Base-by-base conservation (phyloP, 2,329 filamentous ascomycete genomes). In the Aspergillus sclerotialis region DNA sequence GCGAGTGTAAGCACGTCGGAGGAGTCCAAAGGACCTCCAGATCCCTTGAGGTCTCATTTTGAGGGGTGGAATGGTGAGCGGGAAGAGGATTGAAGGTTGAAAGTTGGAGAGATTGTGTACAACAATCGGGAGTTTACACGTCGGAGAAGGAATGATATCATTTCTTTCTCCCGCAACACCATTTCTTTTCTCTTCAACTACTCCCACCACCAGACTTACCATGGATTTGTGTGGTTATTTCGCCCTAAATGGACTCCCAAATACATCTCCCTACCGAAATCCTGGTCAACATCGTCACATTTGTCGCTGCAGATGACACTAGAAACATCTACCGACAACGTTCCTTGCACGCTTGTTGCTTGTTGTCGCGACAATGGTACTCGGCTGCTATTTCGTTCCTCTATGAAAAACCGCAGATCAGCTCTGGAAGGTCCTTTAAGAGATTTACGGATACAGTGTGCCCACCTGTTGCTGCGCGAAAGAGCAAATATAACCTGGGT, bases 291-390 rank as follows among this genome's bases (percentile, higher is more conserved):
- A 69, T 78, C 34, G 46, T 75, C 19, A 53, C 55, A 28, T 64
- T 65, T 42, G 41, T 74, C 30, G 53, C 56, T n/a, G 47, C 38
- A 5, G 47, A 52, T 43, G 42, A 45, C 14, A 26, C 31, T 41
- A 51, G 52, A 23, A 40, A 44, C 12, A 23, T 30, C 41, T 51
- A 51, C 26, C 58, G 63, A 3, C 76, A 79, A 51, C 31, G 41
- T 6, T 61, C 63, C 2, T 58, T 81, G 11, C 61, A 67, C 35
- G 62, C 64, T 3, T 75, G 73, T 50, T 74, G 71, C 45, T 58
- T 73, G 6, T 58, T 75, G 5, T 72, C 64, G 3, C 67, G 63
- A 18, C 68, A 75, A 42, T 80, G 76, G 76, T 76, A 80, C 48
- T 60, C 64, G 4, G 65, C 68, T 9, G 66, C 68, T 0, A 60